Percentiles rank a stretch among this genome's conserved stretches.
These are phyloP conservation scores for Hypsizygus marmoreus DNA, from an alignment of 768 basidiomycete genomes.

Conservation along the genomic window DNA sequence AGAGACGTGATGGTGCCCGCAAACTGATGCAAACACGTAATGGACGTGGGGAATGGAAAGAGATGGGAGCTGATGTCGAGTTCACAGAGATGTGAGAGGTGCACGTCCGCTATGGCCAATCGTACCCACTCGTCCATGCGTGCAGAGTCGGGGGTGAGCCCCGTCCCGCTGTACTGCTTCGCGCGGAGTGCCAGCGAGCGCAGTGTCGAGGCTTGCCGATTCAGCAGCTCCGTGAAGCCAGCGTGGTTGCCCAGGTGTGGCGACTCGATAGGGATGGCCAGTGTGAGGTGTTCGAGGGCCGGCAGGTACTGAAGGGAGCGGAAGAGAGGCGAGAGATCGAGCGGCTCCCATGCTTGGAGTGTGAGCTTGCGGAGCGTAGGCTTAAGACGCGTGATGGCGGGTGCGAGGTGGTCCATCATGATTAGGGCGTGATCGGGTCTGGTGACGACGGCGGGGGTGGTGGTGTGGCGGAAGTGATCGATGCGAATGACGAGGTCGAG, in stretches of 20 bases:
- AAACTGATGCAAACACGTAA: constrained; percentile 45
- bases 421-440: constrained; percentile 28
- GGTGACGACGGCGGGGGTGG: too few species aligned
- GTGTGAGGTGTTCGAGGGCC: constrained; percentile 33
- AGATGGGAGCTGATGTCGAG: constrained; percentile 24
- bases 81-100: constrained; percentile 22
- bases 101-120: constrained; percentile 26
- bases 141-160: constrained; percentile 27
- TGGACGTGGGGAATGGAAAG: constrained; percentile 40
- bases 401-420: constrained; percentile 38
- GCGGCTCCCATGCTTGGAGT: constrained; percentile 45
- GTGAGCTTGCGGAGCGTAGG: constrained; percentile 38
- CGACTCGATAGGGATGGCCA: constrained; percentile 42
- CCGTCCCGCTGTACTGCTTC: constrained; percentile 40
- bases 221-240: constrained; percentile 38
- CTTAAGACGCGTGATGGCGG: constrained; percentile 37
- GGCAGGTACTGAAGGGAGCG: constrained; percentile 32
- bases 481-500: constrained; percentile 45
- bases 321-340: constrained; percentile 46
- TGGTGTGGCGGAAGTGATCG: constrained; percentile 32
- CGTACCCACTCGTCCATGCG: constrained; percentile 41
- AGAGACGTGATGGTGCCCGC: constrained; percentile 34
- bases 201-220: constrained; percentile 35
- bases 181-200: constrained; percentile 41
- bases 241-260: constrained; percentile 44